phyloP scores from a whole-genome alignment of 306 rosid species.

The Cicer pinnatifidum region DNA sequence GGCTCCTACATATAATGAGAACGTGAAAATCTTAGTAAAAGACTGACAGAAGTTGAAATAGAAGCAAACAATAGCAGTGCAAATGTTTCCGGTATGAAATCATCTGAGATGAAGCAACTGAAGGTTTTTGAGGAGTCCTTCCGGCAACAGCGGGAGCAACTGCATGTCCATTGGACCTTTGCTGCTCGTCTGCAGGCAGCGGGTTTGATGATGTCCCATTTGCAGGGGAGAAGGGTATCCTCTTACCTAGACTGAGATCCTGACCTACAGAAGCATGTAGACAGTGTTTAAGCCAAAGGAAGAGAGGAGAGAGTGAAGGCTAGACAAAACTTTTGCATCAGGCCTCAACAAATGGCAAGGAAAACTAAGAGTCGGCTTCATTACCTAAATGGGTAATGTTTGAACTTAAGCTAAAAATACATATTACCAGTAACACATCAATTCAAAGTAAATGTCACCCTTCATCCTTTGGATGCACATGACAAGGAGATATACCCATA shows the following conservation, averaged over 20 bases:
- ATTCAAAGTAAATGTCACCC: neutral
- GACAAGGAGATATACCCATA: constrained; percentile 1
- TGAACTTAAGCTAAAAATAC: constrained; percentile 25
- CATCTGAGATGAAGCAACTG: constrained; percentile 63
- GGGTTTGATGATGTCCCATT: constrained; percentile 63
- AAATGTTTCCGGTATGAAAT: constrained; percentile 48
- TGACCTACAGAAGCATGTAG: constrained; percentile 62
- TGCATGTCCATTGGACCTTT: constrained; percentile 67
- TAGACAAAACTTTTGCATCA: constrained; percentile 13
- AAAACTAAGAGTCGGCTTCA: constrained; percentile 22
- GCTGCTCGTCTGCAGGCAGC: constrained; percentile 84
- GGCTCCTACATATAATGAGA: constrained; percentile 36
- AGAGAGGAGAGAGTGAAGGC: neutral
- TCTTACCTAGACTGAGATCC: constrained; percentile 70
- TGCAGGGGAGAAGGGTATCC: constrained; percentile 60
- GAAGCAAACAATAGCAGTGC: constrained; percentile 47
- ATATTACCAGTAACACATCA: neutral
- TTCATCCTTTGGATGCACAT: constrained; percentile 16
- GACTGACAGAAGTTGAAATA: constrained; percentile 48
- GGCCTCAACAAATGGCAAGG: constrained; percentile 1
- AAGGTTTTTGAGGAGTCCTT: constrained; percentile 79
- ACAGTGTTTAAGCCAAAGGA: constrained; percentile 11
- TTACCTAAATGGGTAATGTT: neutral
- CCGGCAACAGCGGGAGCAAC: constrained; percentile 93
- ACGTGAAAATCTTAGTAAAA: constrained; percentile 36